phyloP scores from a whole-genome alignment of 1,139 yeast species.

The Spencermartinsiella ligniputridi region DNA sequence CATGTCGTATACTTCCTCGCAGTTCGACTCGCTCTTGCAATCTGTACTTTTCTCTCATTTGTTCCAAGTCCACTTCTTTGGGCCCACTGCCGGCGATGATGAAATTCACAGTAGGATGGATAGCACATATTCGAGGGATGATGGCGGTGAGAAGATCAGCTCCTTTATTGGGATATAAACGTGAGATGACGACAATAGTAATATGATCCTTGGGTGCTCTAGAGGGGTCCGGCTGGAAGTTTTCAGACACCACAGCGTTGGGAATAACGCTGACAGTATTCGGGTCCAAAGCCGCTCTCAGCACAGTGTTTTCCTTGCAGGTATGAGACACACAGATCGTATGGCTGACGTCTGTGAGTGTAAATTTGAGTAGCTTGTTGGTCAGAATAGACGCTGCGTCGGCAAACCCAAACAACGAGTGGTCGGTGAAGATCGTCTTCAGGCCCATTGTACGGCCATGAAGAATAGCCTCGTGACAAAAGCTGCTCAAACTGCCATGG shows the following conservation, averaged over 20 bases:
- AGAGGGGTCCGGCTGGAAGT: slow-evolving; percentile 59
- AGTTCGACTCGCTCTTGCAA: slow-evolving; percentile 84
- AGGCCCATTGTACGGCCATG: slow-evolving; percentile 94
- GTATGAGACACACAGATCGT: slow-evolving; percentile 95
- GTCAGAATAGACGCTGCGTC: slow-evolving; percentile 80
- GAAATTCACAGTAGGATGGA: slow-evolving; percentile 64
- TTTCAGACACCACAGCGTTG: slow-evolving; percentile 84
- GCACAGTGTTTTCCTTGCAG: slow-evolving; percentile 91
- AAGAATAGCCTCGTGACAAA: slow-evolving; percentile 85
- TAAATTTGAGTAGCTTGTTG: slow-evolving; percentile 78
- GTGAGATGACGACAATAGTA: slow-evolving; percentile 85
- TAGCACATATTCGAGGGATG: slow-evolving; percentile 75
- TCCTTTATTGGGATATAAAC: slow-evolving; percentile 95
- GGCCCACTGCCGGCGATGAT: slow-evolving; percentile 98
- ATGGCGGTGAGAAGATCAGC: slow-evolving; percentile 83
- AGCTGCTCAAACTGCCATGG: slow-evolving; percentile 82
- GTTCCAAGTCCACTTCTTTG: slow-evolving; percentile 85
- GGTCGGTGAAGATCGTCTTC: slow-evolving; percentile 90
- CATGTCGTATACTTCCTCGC: slow-evolving; percentile 86
- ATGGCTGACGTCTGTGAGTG: slow-evolving; percentile 83
- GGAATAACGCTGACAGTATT: slow-evolving; percentile 83
- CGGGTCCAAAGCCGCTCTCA: slow-evolving; percentile 82
- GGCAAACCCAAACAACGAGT: slow-evolving; percentile 91
- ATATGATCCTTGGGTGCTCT: slow-evolving; percentile 38
- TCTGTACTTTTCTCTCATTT: slow-evolving; percentile 84